Evolutionary conservation across 176 grass and related monocot species (phyloP).

Genomic region (Tuctoria greenei): DNA sequence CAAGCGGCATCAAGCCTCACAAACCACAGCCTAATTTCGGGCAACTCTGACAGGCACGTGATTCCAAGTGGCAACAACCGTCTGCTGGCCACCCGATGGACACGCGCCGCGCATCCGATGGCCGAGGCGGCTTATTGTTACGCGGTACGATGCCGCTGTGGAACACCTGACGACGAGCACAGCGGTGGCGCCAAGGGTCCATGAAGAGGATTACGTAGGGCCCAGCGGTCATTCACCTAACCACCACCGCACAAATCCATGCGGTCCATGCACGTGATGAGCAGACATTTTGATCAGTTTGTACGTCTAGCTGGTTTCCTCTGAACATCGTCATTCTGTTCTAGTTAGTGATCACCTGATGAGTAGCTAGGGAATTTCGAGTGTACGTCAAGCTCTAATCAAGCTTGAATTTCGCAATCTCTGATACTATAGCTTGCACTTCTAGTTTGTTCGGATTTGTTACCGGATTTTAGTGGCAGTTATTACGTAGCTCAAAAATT

Average conservation of each 20-base stretch:
- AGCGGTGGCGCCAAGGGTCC: background rate
- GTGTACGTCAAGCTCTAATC: too few relatives aligned
- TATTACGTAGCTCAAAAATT: too few relatives aligned
- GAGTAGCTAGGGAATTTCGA: too few relatives aligned
- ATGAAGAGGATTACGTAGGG: constrained; percentile 29
- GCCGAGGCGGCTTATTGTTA: background rate
- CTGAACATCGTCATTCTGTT: too few relatives aligned
- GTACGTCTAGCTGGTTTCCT: background rate
- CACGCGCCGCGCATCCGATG: background rate
- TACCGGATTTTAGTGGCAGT: too few relatives aligned
- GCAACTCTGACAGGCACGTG: constrained; percentile 53
- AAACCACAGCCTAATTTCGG: constrained; percentile 84
- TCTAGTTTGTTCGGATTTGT: too few relatives aligned
- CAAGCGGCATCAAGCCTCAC: constrained; percentile 79
- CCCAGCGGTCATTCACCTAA: constrained; percentile 43
- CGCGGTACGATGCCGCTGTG: background rate
- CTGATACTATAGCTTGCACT: too few relatives aligned
- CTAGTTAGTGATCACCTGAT: too few relatives aligned
- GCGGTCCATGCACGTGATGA: constrained; percentile 9
- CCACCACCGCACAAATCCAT: constrained; percentile 36
- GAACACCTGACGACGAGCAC: background rate
- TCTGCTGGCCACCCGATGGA: background rate
- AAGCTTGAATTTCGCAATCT: too few relatives aligned
- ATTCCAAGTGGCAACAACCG: background rate
- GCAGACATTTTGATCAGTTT: background rate